A percentile compares a stretch with the other conserved stretches of the same genome.
Evolutionary conservation across 306 rosid genomes (phyloP).

Genomic region (Casuarina cunninghamiana): DNA sequence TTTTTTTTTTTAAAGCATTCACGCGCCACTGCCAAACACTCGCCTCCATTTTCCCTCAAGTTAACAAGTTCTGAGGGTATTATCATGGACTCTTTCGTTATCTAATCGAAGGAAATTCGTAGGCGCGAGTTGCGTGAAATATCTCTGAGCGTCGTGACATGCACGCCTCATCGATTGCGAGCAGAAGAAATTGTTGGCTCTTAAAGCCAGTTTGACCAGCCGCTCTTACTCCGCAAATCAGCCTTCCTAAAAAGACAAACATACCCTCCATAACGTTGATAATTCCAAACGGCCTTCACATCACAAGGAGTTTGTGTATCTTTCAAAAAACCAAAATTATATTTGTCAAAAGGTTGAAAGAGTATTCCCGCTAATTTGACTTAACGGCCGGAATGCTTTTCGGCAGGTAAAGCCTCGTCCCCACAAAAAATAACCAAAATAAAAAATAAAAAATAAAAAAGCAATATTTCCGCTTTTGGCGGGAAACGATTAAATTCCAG

Average conservation of each 20-base stretch:
- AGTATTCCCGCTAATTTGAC: slow-evolving; percentile 17
- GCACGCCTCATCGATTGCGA: neutral
- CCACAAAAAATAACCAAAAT: neutral
- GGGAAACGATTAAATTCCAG: slow-evolving; percentile 28
- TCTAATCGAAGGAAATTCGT: too few relatives aligned
- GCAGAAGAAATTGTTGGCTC: neutral
- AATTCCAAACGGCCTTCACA: too few relatives aligned
- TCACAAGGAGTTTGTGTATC: neutral
- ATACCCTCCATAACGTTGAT: too few relatives aligned
- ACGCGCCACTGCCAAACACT: too few relatives aligned
- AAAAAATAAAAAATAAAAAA: neutral
- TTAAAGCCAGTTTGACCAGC: neutral
- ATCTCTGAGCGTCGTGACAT: neutral
- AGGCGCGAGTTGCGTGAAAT: neutral
- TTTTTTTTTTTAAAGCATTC: too few relatives aligned
- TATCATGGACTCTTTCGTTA: too few relatives aligned
- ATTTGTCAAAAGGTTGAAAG: neutral
- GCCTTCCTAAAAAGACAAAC: too few relatives aligned
- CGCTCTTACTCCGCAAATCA: too few relatives aligned
- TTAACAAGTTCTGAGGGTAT: too few relatives aligned
- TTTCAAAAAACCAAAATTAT: neutral
- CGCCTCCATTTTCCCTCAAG: too few relatives aligned
- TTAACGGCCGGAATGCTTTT: neutral
- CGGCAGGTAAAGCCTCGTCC: slow-evolving; percentile 25
- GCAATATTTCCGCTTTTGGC: neutral